Percentiles rank a stretch among this genome's conserved stretches.
Evolutionary conservation across 2,329 filamentous ascomycete genomes (phyloP).

Genomic region (Ilyonectria destructans): DNA sequence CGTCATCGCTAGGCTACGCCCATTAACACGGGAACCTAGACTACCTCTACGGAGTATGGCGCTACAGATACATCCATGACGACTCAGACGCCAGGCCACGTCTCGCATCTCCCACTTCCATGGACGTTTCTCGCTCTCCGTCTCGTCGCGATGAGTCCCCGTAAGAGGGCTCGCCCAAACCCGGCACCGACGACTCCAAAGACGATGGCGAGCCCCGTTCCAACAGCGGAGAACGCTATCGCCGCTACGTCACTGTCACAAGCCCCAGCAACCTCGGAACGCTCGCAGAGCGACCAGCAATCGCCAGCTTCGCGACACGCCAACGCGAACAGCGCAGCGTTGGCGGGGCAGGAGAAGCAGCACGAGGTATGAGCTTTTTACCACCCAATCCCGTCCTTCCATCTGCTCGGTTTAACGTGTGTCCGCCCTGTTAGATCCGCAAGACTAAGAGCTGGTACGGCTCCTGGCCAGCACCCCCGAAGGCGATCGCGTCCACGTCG

Average conservation of each 20-base stretch:
- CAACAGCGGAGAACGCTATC: conserved; percentile 32
- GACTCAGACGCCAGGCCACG: conserved; percentile 23
- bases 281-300: conserved; percentile 35
- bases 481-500: conserved; percentile 73
- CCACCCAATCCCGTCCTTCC: neutral
- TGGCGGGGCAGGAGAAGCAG: conserved; percentile 25
- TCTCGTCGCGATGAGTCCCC: conserved; percentile 51
- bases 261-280: conserved; percentile 43
- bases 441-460: conserved; percentile 76
- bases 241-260: conserved; percentile 49
- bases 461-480: conserved; percentile 71
- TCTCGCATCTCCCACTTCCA: conserved; percentile 22
- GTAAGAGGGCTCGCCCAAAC: conserved; percentile 54
- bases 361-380: conserved; percentile 37
- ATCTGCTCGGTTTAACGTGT: neutral
- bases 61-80: conserved; percentile 28
- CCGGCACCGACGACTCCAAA: conserved; percentile 44
- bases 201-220: conserved; percentile 34
- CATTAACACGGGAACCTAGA: conserved; percentile 43
- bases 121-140: conserved; percentile 24
- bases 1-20: conserved; percentile 35
- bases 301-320: conserved; percentile 37
- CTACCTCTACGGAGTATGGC: neutral
- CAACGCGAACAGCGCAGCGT: conserved; percentile 28
- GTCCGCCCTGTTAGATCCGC: conserved; percentile 58